Evolutionary conservation across 2,329 filamentous ascomycete species (phyloP), one percentile per base, ranked within the genome.

Genomic region (Colletotrichum filicis): DNA sequence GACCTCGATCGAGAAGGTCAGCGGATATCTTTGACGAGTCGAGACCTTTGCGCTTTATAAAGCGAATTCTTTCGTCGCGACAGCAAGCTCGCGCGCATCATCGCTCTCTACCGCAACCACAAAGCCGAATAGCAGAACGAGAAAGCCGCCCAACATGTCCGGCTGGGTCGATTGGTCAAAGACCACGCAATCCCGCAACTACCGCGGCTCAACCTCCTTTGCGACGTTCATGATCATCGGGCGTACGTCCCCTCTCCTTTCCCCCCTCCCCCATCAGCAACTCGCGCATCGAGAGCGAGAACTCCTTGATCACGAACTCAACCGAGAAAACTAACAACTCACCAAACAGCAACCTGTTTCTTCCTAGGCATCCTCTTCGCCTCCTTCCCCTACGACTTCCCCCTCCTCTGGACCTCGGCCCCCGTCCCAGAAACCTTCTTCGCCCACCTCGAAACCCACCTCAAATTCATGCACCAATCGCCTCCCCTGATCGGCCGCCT

Each of bases 341-440:
- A 35, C 32, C 19, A 22, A 64, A 49, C 78, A 95, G 93, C 93
- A 76, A 95, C 94, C 76, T 98, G 94, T 84, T 99, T 99, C 90
- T 98, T 98, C 90, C 93, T 99, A 76, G 97, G 97, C 78, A 95
- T 98, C 83, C 92, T 99, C 84, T 99, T 98, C 90, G 95, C 95
- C 78, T 92, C 92, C 75, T 97, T 98, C 84, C 95, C 97, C 74
- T 99, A 98, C 88, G 97, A 97, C 87, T 97, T 95, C 86, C 93
- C 94, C 73, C 92, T 97, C 75, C 92, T 97, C 66, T 97, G 94
- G 89, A 93, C 92, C 64, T 90, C 91, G 35, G 91, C 90, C 55
- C 87, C 87, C 68, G 87, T 93, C 66, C 87, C 89, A 73, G 86
- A 88, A 52, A 81, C 88, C 56, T 97, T 96, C 89, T 95, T 94